These are phyloP conservation scores for Colletotrichum neosansevieriae DNA, from an alignment of 2,329 filamentous ascomycete genomes.

Conservation along the genomic window DNA sequence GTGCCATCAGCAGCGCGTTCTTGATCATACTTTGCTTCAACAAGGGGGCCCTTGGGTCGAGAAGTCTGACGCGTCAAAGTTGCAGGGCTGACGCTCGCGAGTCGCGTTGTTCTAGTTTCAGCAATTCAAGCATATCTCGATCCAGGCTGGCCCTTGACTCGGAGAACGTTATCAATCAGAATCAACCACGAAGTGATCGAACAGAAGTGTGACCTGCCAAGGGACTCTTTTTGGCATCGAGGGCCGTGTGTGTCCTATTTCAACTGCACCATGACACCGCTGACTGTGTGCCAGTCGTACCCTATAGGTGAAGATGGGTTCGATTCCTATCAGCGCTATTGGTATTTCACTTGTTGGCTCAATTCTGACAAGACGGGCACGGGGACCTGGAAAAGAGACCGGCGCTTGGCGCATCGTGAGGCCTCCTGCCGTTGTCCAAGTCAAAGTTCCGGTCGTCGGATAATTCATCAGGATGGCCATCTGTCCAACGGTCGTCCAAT, in stretches of 20 bases:
- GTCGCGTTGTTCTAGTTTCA: conserved; percentile 9
- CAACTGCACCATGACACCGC: not conserved
- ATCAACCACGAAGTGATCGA: not conserved
- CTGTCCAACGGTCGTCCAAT: conserved; percentile 2
- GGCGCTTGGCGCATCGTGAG: not conserved
- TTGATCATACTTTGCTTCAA: conserved; percentile 10
- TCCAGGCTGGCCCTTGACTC: conserved; percentile 13
- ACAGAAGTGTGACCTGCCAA: conserved; percentile 32
- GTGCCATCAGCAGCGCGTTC: not conserved
- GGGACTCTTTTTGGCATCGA: not conserved
- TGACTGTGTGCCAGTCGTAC: too few species aligned
- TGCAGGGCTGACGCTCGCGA: conserved; percentile 2
- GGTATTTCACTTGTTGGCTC: too few species aligned
- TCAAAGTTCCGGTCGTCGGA: conserved; percentile 1
- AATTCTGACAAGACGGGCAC: not conserved
- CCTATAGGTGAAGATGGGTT: too few species aligned
- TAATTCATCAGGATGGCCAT: not conserved
- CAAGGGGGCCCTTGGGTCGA: not conserved
- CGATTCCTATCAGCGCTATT: too few species aligned
- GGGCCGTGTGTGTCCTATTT: not conserved
- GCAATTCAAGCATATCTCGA: conserved; percentile 34
- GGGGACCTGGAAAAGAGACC: rapidly evolving
- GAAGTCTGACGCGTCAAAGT: conserved; percentile 5
- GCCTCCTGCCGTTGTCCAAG: not conserved
- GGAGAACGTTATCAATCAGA: not conserved